Conservation (phyloP, 305 asterid species). For the Fraxinus platypoda region DNA sequence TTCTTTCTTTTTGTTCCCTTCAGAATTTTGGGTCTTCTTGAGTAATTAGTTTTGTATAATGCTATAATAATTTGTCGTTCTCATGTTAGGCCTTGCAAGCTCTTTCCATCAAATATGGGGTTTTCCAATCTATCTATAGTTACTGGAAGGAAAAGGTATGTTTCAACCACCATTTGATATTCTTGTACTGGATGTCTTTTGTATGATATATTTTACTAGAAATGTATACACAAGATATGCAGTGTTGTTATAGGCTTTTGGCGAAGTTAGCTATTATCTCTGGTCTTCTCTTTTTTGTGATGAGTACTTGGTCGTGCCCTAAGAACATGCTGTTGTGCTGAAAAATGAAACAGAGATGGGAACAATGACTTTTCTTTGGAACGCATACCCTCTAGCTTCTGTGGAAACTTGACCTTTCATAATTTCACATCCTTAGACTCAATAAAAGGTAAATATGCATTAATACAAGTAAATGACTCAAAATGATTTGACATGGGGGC, state of each 20-base stretch:
- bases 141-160: conserved; percentile 97
- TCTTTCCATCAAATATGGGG: conserved; percentile 80
- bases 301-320: conserved; percentile 12
- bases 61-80: conserved; percentile 26
- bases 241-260: not conserved
- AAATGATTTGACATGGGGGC: conserved; percentile 13
- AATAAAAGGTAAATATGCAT: not conserved
- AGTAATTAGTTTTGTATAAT: conserved; percentile 3
- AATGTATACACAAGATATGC: not conserved
- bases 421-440: not conserved
- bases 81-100: conserved; percentile 80
- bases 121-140: conserved; percentile 82
- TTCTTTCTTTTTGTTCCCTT: not conserved
- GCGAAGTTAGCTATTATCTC: not conserved
- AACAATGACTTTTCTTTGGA: not conserved
- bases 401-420: conserved; percentile 3
- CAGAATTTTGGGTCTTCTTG: not conserved
- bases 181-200: conserved; percentile 4
- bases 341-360: conserved; percentile 8
- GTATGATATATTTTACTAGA: conserved; percentile 8
- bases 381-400: not conserved
- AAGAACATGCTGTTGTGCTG: not conserved
- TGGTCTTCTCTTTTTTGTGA: conserved; percentile 8
- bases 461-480: not conserved
- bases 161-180: conserved; percentile 10